A percentile compares a stretch with the other conserved stretches of the same genome.
phyloP scores from a whole-genome alignment of 805 yeast genomes.

The Kuraishia borneana region DNA sequence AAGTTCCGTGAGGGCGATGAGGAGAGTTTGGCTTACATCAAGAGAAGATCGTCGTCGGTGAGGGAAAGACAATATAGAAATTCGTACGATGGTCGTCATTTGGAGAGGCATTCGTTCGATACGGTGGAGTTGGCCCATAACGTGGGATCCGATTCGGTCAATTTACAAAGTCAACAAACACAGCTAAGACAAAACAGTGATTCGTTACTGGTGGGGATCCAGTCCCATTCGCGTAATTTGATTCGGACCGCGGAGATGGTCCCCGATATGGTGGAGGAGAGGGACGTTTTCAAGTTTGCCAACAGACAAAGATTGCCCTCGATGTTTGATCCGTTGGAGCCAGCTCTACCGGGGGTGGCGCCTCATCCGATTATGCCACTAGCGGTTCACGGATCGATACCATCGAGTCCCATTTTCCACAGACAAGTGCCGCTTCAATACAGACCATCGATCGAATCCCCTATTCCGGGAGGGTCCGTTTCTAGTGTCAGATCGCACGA shows the following conservation, averaged over 20 bases:
- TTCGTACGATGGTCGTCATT: background rate
- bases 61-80: slow-evolving; percentile 4
- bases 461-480: background rate
- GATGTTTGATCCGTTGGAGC: slow-evolving; percentile 38
- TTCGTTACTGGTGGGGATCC: background rate
- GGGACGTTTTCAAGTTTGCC: background rate
- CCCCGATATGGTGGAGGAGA: background rate
- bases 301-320: slow-evolving; percentile 34
- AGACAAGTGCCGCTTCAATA: too few species aligned
- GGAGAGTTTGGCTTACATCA: slow-evolving; percentile 29
- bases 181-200: background rate
- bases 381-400: too few species aligned
- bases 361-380: too few species aligned
- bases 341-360: slow-evolving; percentile 21
- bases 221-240: background rate
- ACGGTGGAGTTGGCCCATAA: background rate
- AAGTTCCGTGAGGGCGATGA: slow-evolving; percentile 38
- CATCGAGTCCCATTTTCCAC: too few species aligned
- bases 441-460: background rate
- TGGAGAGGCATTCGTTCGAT: background rate
- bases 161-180: background rate
- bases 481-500: background rate
- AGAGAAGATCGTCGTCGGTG: slow-evolving; percentile 32
- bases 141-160: background rate
- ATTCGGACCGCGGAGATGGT: background rate